Base-by-base conservation (phyloP, 345 rosid species). In the Ceriops tagal region DNA sequence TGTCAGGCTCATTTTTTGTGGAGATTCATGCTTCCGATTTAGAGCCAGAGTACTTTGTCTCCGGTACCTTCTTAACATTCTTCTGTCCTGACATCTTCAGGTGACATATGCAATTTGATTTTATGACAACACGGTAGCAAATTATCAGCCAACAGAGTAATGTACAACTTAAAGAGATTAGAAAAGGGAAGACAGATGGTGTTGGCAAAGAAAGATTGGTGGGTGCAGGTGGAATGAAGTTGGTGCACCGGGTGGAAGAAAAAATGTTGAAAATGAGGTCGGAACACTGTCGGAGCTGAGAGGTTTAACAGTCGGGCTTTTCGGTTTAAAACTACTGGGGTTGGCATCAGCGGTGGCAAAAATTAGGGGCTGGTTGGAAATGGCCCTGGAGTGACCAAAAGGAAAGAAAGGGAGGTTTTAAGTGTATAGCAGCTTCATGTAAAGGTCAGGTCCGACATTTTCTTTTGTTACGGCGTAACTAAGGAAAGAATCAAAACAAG, bases 101-200 rank as follows among this genome's bases (percentile, higher is more conserved):
- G 64, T 51, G 30, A 49, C n/a, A 18, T 31, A 30, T 37, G 5
- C 65, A 49, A 65, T 55, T 30, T 53, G 57, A 59, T 58, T 46
- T 64, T 31, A 21, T 5, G 18, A 43, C 35, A 18, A 53, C 67
- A 31, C 10, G 1, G 21, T 27, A 11, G 49, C 49, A 43, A 43
- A 43, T 43, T 13, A 43, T 43, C 15, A 43, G 49, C 49, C 49
- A 43, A 13, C 49, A 13, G 49, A 43, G 49, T 15, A 11, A 15
- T 43, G 49, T 11, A 43, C 49, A 13, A 43, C 18, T 43, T 43
- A 43, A 43, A 43, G 49, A 13, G 4, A 43, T 43, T 13, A 43
- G 2, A 43, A 3, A 15, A 43, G 49, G 49, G 19, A 3, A 43
- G 49, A 43, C 19, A 3, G 18, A 43, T 43, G 49, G 18, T 43